phyloP scores from a whole-genome alignment of 805 yeast genomes.

The Wickerhamiella siamensis region DNA sequence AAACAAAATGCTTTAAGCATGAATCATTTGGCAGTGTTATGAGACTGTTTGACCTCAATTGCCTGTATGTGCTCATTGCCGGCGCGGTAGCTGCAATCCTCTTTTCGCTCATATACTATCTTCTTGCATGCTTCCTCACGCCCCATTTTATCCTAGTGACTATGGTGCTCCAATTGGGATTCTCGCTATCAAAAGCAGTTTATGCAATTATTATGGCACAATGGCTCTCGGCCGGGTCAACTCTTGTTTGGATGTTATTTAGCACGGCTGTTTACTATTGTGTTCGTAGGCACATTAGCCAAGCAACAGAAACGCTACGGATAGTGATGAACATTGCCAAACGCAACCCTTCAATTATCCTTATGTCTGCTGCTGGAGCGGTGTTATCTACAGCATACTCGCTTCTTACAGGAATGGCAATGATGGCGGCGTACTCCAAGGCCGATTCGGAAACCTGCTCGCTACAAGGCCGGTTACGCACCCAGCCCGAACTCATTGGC shows the following conservation, averaged over 20 bases:
- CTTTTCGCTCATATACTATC: constrained; percentile 40
- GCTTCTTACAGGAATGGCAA: constrained; percentile 47
- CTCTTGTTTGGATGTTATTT: constrained; percentile 47
- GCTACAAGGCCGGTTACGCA: constrained; percentile 24
- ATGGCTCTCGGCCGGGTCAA: constrained; percentile 71
- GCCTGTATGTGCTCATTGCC: constrained; percentile 58
- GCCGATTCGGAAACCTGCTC: constrained; percentile 38
- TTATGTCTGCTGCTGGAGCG: constrained; percentile 47
- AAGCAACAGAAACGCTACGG: constrained; percentile 53
- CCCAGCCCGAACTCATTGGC: constrained; percentile 42
- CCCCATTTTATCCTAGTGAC: constrained; percentile 53
- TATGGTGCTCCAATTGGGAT: constrained; percentile 46
- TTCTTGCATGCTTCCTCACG: constrained; percentile 52
- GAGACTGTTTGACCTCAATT: constrained; percentile 49
- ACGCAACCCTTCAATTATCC: constrained; percentile 51
- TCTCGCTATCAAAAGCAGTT: constrained; percentile 66
- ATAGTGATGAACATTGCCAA: constrained; percentile 68
- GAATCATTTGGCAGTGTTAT: constrained; percentile 41
- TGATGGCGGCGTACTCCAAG: constrained; percentile 67
- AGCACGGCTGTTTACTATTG: constrained; percentile 62
- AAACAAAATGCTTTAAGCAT: constrained; percentile 43
- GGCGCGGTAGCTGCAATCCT: constrained; percentile 46
- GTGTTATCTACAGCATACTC: constrained; percentile 48
- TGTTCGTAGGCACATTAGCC: constrained; percentile 56
- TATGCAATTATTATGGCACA: constrained; percentile 52